Percentiles rank a stretch among this genome's conserved stretches.
phyloP scores from a whole-genome alignment of 2,329 filamentous ascomycete species.

The Fonsecaea pugnacius region DNA sequence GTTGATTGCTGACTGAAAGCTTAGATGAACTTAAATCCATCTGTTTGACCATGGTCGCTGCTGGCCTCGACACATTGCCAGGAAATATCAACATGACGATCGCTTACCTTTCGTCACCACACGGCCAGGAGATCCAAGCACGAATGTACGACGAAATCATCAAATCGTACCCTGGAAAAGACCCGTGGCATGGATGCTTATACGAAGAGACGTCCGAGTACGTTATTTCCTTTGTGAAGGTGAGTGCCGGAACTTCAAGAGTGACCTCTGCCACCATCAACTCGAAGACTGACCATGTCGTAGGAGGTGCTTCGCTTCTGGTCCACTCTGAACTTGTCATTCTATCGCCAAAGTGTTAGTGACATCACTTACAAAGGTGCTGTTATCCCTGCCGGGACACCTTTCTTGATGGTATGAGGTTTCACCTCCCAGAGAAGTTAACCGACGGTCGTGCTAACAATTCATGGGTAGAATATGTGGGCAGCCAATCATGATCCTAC shows the following conservation, averaged over 20 bases:
- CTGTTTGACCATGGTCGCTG: slow-evolving; percentile 78
- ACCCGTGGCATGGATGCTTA: slow-evolving; percentile 73
- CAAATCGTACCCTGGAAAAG: slow-evolving; percentile 69
- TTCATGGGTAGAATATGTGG: slow-evolving; percentile 63
- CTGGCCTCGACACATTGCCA: slow-evolving; percentile 78
- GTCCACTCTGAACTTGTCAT: slow-evolving; percentile 74
- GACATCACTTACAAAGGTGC: slow-evolving; percentile 19
- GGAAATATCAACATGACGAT: slow-evolving; percentile 79
- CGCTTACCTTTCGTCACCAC: slow-evolving; percentile 68
- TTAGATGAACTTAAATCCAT: slow-evolving; percentile 78
- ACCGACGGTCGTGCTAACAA: background rate
- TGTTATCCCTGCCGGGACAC: slow-evolving; percentile 71
- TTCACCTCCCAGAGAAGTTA: background rate
- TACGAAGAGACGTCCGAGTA: slow-evolving; percentile 76
- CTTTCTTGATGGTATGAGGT: slow-evolving; percentile 70
- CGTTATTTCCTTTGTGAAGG: slow-evolving; percentile 73
- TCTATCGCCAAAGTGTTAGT: slow-evolving; percentile 33
- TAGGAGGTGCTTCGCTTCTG: slow-evolving; percentile 73
- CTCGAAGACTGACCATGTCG: background rate
- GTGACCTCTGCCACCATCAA: background rate
- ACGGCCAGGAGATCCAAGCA: slow-evolving; percentile 71
- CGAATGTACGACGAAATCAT: slow-evolving; percentile 71
- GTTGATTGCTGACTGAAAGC: slow-evolving; percentile 36
- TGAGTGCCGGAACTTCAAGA: background rate
- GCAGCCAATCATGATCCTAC: slow-evolving; percentile 71